A percentile compares a stretch with the other conserved stretches of the same genome.
phyloP scores from a whole-genome alignment of 371 early-diverging fungal genomes.

The Syncephalis plumigaleata region DNA sequence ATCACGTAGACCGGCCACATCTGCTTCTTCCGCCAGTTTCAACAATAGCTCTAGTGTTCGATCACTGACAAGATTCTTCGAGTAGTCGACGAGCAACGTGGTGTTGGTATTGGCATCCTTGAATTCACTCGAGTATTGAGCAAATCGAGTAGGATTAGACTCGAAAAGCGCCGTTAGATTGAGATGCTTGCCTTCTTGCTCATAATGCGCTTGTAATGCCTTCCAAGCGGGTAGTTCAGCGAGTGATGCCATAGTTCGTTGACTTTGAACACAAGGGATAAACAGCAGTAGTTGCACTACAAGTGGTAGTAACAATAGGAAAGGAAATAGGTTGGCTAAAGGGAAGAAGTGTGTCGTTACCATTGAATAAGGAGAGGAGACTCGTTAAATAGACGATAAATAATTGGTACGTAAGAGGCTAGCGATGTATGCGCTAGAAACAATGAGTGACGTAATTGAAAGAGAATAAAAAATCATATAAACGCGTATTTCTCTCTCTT shows the following conservation, averaged over 20 bases:
- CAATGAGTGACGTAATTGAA: no score
- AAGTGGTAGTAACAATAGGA: no score
- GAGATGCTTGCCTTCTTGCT: slow-evolving; percentile 46
- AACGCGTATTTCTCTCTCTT: no score
- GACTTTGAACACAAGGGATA: no score
- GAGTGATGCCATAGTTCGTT: slow-evolving; percentile 46
- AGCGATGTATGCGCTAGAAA: no score
- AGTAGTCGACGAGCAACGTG: slow-evolving; percentile 75
- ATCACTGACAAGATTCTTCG: slow-evolving; percentile 79
- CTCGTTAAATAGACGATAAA: no score
- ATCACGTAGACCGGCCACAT: slow-evolving; percentile 68
- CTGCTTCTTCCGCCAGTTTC: slow-evolving; percentile 65
- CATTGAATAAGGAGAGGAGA: no score
- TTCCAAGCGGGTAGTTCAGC: slow-evolving; percentile 63
- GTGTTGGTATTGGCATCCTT: slow-evolving; percentile 38
- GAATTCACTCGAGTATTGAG: slow-evolving; percentile 57
- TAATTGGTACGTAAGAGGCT: no score
- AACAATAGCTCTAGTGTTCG: slow-evolving; percentile 64
- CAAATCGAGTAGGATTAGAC: slow-evolving; percentile 55
- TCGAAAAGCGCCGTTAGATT: slow-evolving; percentile 64
- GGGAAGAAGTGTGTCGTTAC: no score
- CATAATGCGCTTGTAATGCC: slow-evolving; percentile 72
- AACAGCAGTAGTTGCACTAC: no score
- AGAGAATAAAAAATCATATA: no score
- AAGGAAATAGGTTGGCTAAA: no score